Evolutionary conservation across 2,329 filamentous ascomycete species (phyloP), one percentile per base, ranked within the genome.

Genomic region (Pseudonectria buxi): DNA sequence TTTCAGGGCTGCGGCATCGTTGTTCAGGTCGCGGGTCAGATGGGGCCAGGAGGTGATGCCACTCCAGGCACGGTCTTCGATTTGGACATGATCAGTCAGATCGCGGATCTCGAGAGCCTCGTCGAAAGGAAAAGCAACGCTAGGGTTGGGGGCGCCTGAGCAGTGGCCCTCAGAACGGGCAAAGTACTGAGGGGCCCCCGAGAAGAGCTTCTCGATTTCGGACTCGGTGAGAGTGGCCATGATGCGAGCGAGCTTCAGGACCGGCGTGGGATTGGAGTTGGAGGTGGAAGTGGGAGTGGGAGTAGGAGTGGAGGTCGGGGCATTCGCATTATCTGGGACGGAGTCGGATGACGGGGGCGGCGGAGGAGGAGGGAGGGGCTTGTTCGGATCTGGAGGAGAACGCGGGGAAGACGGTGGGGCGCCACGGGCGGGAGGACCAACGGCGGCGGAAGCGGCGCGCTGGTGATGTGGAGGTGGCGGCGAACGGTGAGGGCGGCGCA

Each of bases 161-260:
- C 68, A 74, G 55, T 78, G 73, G 26, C 74, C 72, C 47, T 77
- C 71, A 39, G 69, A 72, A 34, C 74, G 70, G 46, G 76, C 71
- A 56, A 78, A 79, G 63, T 81, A 86, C 55, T 84, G 80, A 44
- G 82, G 82, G 28, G 82, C 82, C n/a, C 82, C 81, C 16, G 81
- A 83, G 65, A 86, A 86, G 50, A 86, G 71, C 57, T 78, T 76
- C 60, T 81, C 76, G 33, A 86, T 63, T 46, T 83, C 77, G 27
- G 67, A 63, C 30, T 76, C 69, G 48, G 62, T 71, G 39, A 83
- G 64, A 32, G 70, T 71, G 29, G 74, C 65, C 69, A 80, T 80
- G 60, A 76, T 79, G 55, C 69, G 67, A 41, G 69, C 63, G 26
- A 78, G 59, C 50, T 67, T 74, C 41, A 77, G 56, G 38, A 69